Conservation (phyloP, 345 rosid species). For the Raphanus sativus region DNA sequence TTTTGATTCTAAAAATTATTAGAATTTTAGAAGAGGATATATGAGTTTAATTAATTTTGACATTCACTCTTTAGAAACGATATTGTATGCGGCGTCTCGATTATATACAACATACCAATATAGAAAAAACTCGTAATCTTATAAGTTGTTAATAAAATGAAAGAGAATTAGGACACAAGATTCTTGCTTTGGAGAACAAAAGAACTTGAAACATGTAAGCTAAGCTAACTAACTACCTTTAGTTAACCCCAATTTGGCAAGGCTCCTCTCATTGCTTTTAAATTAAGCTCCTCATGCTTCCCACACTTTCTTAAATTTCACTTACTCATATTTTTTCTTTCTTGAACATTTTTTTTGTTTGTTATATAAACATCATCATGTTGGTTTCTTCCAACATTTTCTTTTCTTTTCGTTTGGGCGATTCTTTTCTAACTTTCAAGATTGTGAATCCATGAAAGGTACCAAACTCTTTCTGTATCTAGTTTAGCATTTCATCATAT, state of each 20-base stretch:
- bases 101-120: not conserved
- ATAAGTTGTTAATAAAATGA: not conserved
- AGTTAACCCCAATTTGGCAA: constrained; percentile 29
- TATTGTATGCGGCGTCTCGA: constrained; percentile 28
- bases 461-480: constrained; percentile 10
- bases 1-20: too few species aligned
- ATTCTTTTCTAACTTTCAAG: constrained; percentile 4
- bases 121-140: not conserved
- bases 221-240: constrained; percentile 40
- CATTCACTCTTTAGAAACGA: not conserved
- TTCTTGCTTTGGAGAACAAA: constrained; percentile 30
- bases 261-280: constrained; percentile 35
- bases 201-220: constrained; percentile 30
- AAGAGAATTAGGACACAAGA: constrained; percentile 34
- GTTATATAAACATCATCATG: constrained; percentile 28
- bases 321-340: not conserved
- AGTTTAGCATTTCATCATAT: not conserved
- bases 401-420: not conserved
- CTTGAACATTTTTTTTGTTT: constrained; percentile 5
- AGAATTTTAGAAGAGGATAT: not conserved
- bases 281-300: constrained; percentile 30
- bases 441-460: constrained; percentile 37
- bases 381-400: constrained; percentile 23
- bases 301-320: constrained; percentile 14
- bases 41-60: not conserved